Evolutionary conservation across 139 green algal species (phyloP).

Genomic region (Chlamydomonas sp.): DNA sequence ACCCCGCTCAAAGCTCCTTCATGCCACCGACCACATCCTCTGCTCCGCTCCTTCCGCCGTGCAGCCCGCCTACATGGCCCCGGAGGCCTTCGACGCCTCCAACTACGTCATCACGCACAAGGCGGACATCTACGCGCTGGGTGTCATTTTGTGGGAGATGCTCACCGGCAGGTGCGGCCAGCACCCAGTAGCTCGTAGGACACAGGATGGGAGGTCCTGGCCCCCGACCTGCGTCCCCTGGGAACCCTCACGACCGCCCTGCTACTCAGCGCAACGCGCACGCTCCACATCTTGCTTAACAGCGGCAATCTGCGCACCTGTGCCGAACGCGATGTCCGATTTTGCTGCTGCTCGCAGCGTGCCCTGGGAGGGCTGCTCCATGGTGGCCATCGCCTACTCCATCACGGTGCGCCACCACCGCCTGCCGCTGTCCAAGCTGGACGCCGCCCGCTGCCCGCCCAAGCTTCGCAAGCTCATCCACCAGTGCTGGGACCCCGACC

Average conservation of each 20-base stretch:
- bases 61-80: slow-evolving; percentile 29
- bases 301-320: too few relatives aligned
- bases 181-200: too few relatives aligned
- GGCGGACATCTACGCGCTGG: slow-evolving; percentile 32
- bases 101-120: slow-evolving; percentile 41
- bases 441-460: slow-evolving; percentile 22
- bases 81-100: slow-evolving; percentile 26
- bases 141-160: slow-evolving; percentile 42
- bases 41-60: not conserved
- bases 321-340: too few relatives aligned
- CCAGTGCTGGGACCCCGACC: slow-evolving; percentile 40
- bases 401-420: slow-evolving; percentile 40
- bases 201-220: too few relatives aligned
- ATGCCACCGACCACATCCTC: too few relatives aligned
- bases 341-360: too few relatives aligned
- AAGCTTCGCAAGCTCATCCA: slow-evolving; percentile 43
- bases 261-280: too few relatives aligned
- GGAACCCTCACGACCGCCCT: too few relatives aligned
- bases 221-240: too few relatives aligned
- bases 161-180: slow-evolving; percentile 16
- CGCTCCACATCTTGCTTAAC: too few relatives aligned
- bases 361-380: slow-evolving; percentile 37
- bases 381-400: slow-evolving; percentile 41
- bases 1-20: too few relatives aligned
- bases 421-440: slow-evolving; percentile 36